A percentile compares a stretch with the other conserved stretches of the same genome.
Conservation (phyloP, 257 asterid species). For the Agastache rugosa region DNA sequence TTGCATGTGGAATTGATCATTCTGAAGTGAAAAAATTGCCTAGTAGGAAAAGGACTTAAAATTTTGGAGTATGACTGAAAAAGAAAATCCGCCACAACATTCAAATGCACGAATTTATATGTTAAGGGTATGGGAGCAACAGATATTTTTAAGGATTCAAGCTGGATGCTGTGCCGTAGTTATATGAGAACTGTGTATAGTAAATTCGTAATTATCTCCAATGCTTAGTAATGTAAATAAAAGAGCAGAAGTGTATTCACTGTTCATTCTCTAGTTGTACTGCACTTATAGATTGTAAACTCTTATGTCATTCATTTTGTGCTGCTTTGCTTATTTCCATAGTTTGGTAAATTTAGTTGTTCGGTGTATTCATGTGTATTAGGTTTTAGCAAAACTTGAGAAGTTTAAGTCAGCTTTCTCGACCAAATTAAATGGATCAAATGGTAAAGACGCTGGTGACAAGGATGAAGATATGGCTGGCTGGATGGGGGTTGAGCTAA, state of each 20-base stretch:
- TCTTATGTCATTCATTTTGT: slow-evolving; percentile 7
- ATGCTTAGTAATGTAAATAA: neutral
- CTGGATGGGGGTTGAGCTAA: slow-evolving; percentile 67
- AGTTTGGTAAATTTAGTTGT: slow-evolving; percentile 22
- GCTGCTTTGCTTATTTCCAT: slow-evolving; percentile 22
- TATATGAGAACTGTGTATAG: slow-evolving; percentile 12
- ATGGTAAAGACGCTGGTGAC: slow-evolving; percentile 44
- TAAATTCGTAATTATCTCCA: neutral
- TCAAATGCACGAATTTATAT: slow-evolving; percentile 14
- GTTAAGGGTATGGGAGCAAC: slow-evolving; percentile 2
- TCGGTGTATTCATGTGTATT: slow-evolving; percentile 31
- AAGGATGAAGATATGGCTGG: slow-evolving; percentile 61
- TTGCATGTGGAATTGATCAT: slow-evolving; percentile 23
- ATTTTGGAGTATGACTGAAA: neutral
- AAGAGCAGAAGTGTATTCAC: slow-evolving; percentile 10
- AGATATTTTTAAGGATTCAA: slow-evolving; percentile 3
- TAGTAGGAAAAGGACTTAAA: slow-evolving; percentile 8
- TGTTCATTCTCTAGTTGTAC: slow-evolving; percentile 19
- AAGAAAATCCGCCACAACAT: slow-evolving; percentile 4
- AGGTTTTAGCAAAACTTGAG: slow-evolving; percentile 81
- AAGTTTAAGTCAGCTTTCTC: slow-evolving; percentile 65
- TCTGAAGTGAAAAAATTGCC: slow-evolving; percentile 7
- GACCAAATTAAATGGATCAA: slow-evolving; percentile 51
- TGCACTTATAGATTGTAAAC: neutral
- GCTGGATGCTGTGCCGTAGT: neutral